Percentiles rank a stretch among this genome's conserved stretches.
phyloP scores from a whole-genome alignment of 2,329 filamentous ascomycete species.

The Trichoderma atroviride region DNA sequence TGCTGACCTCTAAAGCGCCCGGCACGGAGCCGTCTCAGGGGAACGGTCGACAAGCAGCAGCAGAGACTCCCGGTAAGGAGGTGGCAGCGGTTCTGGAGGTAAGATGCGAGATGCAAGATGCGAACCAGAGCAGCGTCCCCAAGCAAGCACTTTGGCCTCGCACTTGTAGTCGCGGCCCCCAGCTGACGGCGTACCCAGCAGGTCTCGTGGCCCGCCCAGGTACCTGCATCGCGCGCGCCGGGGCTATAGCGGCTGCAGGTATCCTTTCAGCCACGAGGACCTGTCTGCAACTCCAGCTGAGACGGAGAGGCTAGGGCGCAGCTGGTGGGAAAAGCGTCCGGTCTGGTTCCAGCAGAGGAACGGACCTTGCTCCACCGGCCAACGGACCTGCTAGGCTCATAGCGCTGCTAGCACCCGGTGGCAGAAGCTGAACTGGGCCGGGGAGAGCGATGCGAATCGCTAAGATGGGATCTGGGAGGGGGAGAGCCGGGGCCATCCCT shows the following conservation, averaged over 20 bases:
- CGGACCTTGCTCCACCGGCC: background rate
- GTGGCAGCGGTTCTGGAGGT: conserved; percentile 14
- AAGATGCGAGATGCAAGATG: conserved; percentile 19
- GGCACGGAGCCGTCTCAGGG: conserved; percentile 15
- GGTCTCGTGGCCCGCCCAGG: conserved; percentile 1
- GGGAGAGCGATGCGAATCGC: conserved; percentile 15
- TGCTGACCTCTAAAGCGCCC: conserved; percentile 20
- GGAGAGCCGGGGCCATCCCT: conserved; percentile 1
- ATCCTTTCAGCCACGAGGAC: conserved; percentile 7
- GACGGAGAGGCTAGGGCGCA: background rate
- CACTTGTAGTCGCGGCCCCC: conserved; percentile 4
- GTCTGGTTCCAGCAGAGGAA: background rate
- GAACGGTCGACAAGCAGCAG: background rate
- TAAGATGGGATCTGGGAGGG: conserved; percentile 9
- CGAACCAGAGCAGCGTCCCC: background rate
- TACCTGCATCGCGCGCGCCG: background rate
- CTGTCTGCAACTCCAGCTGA: conserved; percentile 12
- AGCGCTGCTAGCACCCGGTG: background rate
- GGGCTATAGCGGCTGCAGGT: background rate
- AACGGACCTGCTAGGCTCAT: background rate
- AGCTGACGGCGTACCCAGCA: background rate
- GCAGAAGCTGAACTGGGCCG: conserved; percentile 18
- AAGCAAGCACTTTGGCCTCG: conserved; percentile 16
- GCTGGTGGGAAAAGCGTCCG: no score
- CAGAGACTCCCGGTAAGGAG: conserved; percentile 3